Evolutionary conservation across 495 filamentous ascomycete species (phyloP).

Genomic region (Daldinia concentrica): DNA sequence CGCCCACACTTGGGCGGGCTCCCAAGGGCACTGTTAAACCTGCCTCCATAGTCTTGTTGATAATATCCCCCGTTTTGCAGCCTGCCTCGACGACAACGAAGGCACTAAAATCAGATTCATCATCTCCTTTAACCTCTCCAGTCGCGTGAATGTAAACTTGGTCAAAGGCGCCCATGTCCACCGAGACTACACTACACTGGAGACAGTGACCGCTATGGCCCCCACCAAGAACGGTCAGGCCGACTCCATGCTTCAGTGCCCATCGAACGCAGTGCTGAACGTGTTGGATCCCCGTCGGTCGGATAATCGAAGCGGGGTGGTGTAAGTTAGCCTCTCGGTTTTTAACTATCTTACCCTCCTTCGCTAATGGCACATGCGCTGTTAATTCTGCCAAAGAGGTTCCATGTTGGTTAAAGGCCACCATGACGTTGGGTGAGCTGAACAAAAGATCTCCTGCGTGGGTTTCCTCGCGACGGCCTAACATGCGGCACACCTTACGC

Average conservation of each 20-base stretch:
- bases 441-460: constrained; percentile 59
- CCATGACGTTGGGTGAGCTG: constrained; percentile 63
- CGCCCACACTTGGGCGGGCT: constrained; percentile 68
- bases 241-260: constrained; percentile 61
- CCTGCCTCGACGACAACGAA: constrained; percentile 58
- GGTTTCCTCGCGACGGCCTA: constrained; percentile 57
- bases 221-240: constrained; percentile 66
- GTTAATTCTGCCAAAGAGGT: constrained; percentile 59
- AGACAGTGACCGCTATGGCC: constrained; percentile 70
- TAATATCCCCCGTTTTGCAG: constrained; percentile 66
- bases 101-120: not conserved
- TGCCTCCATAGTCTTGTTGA: constrained; percentile 58
- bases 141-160: constrained; percentile 57
- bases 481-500: constrained; percentile 62
- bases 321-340: constrained; percentile 62
- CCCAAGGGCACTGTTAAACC: constrained; percentile 68
- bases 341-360: constrained; percentile 55
- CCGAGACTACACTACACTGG: constrained; percentile 61
- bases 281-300: constrained; percentile 60
- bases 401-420: constrained; percentile 61
- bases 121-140: not conserved
- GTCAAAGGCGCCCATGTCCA: constrained; percentile 69
- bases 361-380: constrained; percentile 56
- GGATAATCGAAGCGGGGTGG: constrained; percentile 56
- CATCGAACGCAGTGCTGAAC: constrained; percentile 67